These are phyloP conservation scores for Rosa hybrid DNA, from an alignment of 331 rosid genomes.

Conservation along the genomic window DNA sequence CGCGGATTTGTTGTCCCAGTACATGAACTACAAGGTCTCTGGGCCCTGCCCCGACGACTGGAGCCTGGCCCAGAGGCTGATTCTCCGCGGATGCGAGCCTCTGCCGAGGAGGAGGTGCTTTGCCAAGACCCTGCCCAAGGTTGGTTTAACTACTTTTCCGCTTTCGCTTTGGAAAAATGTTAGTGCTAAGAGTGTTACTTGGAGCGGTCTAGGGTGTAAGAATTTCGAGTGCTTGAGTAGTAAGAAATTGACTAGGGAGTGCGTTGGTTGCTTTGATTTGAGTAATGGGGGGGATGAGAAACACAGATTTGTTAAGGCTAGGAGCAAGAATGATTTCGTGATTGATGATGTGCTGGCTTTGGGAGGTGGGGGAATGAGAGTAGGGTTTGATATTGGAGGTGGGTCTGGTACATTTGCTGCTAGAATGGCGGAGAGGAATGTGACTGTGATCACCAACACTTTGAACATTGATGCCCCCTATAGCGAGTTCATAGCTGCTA, in stretches of 20 bases:
- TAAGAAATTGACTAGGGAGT: constrained; percentile 67
- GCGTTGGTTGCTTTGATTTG: constrained; percentile 79
- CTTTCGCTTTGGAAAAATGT: constrained; percentile 75
- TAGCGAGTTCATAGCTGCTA: constrained; percentile 85
- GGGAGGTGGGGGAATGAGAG: constrained; percentile 77
- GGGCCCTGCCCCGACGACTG: constrained; percentile 82
- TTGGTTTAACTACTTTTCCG: constrained; percentile 66
- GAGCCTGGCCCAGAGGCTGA: constrained; percentile 79
- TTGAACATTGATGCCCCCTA: constrained; percentile 81
- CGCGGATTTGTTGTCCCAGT: constrained; percentile 58
- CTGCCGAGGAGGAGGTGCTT: constrained; percentile 87
- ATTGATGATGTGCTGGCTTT: constrained; percentile 70
- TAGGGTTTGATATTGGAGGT: constrained; percentile 83
- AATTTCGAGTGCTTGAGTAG: constrained; percentile 67
- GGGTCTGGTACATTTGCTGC: constrained; percentile 92
- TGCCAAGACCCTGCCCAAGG: constrained; percentile 66
- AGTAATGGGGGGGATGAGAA: constrained; percentile 64
- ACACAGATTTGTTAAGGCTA: constrained; percentile 66
- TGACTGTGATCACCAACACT: constrained; percentile 65
- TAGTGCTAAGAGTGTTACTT: constrained; percentile 63
- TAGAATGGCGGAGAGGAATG: constrained; percentile 79
- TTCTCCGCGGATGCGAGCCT: constrained; percentile 78
- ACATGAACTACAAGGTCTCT: constrained; percentile 67
- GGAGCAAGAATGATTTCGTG: constrained; percentile 73
- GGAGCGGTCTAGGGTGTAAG: constrained; percentile 86